Evolutionary conservation across 2,329 filamentous ascomycete genomes (phyloP), one percentile per base, ranked within the genome.

Genomic region (Pseudogymnoascus sp.): DNA sequence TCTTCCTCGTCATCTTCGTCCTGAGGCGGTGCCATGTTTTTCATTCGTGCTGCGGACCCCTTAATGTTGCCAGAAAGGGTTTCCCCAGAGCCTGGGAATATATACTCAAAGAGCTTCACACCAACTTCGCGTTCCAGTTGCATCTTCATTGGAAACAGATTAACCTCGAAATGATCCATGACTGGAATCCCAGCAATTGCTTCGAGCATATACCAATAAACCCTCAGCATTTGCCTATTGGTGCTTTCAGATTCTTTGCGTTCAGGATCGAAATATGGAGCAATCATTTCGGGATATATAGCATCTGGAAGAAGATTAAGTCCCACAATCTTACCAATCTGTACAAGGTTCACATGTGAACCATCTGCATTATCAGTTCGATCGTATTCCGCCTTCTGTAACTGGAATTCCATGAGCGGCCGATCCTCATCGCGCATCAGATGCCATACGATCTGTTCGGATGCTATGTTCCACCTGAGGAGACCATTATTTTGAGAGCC

Each of bases 131-230:
- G 88, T 75, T 99, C 95, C 37, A 99, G 81, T 73, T 99, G 95
- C 21, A 99, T 87, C 75, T 92, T 96, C 73, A 99, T 84, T 0
- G 95, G 96, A 74, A 96, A 93, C 18, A 99, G 79, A 63, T 93
- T 91, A 63, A 99, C 90, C 75, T 97, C 93, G 71, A 99, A 99
- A 70, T 96, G 90, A 69, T 97, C 93, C 81, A 99, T 91, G 34
- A 99, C 93, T 0, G 93, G 91, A 66, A 99, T 99, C 59, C 95
- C 95, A 38, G 93, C 95, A 74, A 99, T 97, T 6, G 95, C 93
- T 77, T 99, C 95, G 3, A 99, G 82, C 91, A 97, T 97, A 73
- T 97, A 88, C 91, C 96, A 99, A 73, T 96, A 95, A 11, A 99
- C 90, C 36, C 89, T 86, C 61, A 99, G 84, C 89, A 97, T 97